Base-by-base conservation (phyloP, 2,329 filamentous ascomycete species). In the Pseudogymnoascus sp. region DNA sequence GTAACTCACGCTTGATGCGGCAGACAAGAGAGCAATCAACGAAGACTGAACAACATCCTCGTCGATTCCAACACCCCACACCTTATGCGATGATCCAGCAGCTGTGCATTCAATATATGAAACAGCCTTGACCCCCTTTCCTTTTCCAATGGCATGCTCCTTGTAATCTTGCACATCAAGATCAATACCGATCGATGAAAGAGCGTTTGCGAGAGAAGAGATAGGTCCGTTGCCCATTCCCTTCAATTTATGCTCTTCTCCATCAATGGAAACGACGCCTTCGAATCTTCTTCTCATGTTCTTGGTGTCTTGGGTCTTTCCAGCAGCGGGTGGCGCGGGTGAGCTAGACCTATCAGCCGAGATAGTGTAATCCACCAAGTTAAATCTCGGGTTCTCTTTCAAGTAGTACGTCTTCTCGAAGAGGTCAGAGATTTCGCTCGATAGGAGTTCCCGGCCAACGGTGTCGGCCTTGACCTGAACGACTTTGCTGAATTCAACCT, bases 101-200 rank as follows among this genome's bases (percentile, higher is more conserved):
- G 86, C 82, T 29, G 83, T 92, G 76, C 92, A 96, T 75, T 97
- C 90, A 66, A 97, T 96, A 73, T 95, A 97, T 2, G 92, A 91
- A 1, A 92, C 93, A n/a, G 93, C 93, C 79, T 95, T 95, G 68
- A 93, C 91, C 65, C 91, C 85, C 63, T 86, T 84, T 65, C 90
- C 91, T 60, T 82, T 80, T 67, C 91, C 91, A 68, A 97, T 92
- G 29, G 92, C 89, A 76, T 97, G 93, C 76, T 97, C 94, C 80
- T 95, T 96, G 80, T 97, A 97, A 74, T 97, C 91, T 52, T 87
- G 84, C 60, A 97, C 91, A 72, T 97, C 93, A 23, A 97, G 80
- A 71, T 95, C 88, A 66, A 97, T 88, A 63, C 91, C 90, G 35
- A 97, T 77, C 14, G 81, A 81, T 69, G 85, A 84, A 45, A 99